phyloP scores from a whole-genome alignment of 345 rosid species.

The Ceriops decandra region DNA sequence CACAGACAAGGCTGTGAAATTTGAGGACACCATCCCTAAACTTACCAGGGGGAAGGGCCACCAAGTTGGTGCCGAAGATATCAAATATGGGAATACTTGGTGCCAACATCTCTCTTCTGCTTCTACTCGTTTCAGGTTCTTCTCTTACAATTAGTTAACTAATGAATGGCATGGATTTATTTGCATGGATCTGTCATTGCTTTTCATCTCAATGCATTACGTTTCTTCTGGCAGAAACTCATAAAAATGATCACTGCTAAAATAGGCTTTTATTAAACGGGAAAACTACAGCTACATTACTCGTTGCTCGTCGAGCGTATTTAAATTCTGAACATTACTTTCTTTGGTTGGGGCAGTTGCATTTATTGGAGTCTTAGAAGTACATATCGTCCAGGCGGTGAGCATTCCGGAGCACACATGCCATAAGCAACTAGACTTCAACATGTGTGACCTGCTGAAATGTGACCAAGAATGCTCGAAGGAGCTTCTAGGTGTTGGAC shows the following conservation, averaged over 20 bases:
- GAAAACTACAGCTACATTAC: too few species aligned
- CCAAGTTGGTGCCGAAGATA: slow-evolving; percentile 8
- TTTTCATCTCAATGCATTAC: neutral
- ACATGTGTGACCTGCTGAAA: slow-evolving; percentile 22
- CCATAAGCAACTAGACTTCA: slow-evolving; percentile 25
- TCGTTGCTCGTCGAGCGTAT: too few species aligned
- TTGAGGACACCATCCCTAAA: neutral
- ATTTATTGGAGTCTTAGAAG: neutral
- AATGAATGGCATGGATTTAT: neutral
- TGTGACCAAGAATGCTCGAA: slow-evolving; percentile 38
- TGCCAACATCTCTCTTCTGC: slow-evolving; percentile 23
- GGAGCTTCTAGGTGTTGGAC: slow-evolving; percentile 35
- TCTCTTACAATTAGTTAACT: neutral
- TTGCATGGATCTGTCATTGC: neutral
- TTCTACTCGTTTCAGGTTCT: slow-evolving; percentile 40
- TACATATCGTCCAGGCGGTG: slow-evolving; percentile 9
- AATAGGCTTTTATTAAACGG: too few species aligned
- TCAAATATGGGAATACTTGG: slow-evolving; percentile 32
- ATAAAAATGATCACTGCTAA: too few species aligned
- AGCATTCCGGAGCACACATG: slow-evolving; percentile 58
- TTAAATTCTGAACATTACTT: too few species aligned
- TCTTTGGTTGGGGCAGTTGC: too few species aligned
- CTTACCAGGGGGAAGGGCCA: slow-evolving; percentile 1
- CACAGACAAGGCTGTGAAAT: neutral
- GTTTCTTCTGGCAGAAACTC: too few species aligned